Conservation (phyloP, 225 moss, liverwort and hornwort genomes). For the Takakia lepidozioides region DNA sequence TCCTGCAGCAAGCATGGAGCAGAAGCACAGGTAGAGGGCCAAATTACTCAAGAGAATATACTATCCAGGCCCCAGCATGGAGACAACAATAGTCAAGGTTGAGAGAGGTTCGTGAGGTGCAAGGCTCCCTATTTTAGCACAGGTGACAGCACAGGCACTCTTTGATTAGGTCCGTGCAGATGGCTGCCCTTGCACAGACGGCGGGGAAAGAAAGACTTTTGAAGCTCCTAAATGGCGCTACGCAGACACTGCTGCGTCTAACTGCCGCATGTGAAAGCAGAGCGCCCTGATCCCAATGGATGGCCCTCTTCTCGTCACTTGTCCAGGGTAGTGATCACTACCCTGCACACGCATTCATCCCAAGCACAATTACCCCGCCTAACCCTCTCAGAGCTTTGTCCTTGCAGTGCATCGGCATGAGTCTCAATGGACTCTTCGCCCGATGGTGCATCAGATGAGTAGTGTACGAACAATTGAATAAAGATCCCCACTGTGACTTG, state of each 20-base stretch:
- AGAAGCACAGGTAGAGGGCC: conserved; percentile 34
- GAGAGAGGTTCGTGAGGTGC: neutral
- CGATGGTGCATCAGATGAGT: no score
- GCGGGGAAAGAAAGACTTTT: neutral
- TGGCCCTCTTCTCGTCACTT: conserved; percentile 50
- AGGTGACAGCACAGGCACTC: no score
- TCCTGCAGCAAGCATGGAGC: conserved; percentile 86
- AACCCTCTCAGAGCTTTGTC: conserved; percentile 20
- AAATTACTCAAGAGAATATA: conserved; percentile 33
- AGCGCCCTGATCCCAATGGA: conserved; percentile 21
- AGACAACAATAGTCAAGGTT: neutral
- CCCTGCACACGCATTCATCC: conserved; percentile 75
- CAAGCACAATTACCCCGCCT: conserved; percentile 48
- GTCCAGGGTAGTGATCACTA: conserved; percentile 99
- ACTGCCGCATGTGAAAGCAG: conserved; percentile 30
- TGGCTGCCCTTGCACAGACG: no score
- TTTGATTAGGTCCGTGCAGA: neutral
- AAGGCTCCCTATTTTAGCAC: conserved; percentile 1
- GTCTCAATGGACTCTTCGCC: no score
- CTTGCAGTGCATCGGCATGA: neutral
- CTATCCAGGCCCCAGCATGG: conserved; percentile 19
- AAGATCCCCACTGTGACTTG: no score
- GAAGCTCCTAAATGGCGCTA: conserved; percentile 14
- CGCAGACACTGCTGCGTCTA: no score
- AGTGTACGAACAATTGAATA: no score